Evolutionary conservation across 129 eudicot genomes (phyloP).

Genomic region (Sambucus nigra): DNA sequence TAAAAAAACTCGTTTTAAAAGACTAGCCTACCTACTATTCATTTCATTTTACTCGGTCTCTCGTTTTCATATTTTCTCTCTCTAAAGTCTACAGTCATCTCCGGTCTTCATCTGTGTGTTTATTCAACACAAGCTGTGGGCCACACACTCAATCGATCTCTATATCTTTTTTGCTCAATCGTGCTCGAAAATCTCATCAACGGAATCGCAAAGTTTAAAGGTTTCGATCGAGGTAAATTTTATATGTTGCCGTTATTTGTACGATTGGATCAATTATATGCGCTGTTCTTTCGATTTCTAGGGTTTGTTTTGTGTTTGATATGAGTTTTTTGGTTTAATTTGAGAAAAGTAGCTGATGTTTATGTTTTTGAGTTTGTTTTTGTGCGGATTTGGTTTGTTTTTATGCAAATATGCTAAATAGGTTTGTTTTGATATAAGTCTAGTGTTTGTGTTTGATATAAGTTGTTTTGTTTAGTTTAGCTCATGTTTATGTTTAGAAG

Average conservation of each 20-base stretch:
- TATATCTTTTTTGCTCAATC: not conserved
- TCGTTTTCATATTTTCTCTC: too few species aligned
- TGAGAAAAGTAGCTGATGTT: slow-evolving; percentile 2
- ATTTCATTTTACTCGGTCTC: too few species aligned
- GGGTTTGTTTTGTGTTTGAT: not conserved
- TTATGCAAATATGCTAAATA: too few species aligned
- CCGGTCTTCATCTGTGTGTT: too few species aligned
- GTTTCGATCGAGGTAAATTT: slow-evolving; percentile 26
- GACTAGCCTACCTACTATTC: too few species aligned
- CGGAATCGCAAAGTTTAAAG: slow-evolving; percentile 1
- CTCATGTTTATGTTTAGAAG: not conserved
- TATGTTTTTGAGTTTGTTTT: not conserved
- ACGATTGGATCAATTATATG: slow-evolving; percentile 10
- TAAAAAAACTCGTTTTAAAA: too few species aligned
- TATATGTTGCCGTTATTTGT: slow-evolving; percentile 1
- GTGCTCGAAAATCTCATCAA: too few species aligned
- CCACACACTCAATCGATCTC: too few species aligned
- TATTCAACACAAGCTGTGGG: not conserved
- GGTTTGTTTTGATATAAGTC: too few species aligned
- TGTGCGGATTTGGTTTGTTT: not conserved
- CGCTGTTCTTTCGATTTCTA: not conserved
- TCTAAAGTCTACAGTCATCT: too few species aligned
- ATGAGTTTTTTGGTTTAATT: not conserved
- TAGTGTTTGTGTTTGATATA: too few species aligned
- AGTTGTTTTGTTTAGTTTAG: too few species aligned